These are phyloP conservation scores for Leccinum pachyderme DNA, from an alignment of 1,284 basidiomycete genomes.

Conservation along the genomic window DNA sequence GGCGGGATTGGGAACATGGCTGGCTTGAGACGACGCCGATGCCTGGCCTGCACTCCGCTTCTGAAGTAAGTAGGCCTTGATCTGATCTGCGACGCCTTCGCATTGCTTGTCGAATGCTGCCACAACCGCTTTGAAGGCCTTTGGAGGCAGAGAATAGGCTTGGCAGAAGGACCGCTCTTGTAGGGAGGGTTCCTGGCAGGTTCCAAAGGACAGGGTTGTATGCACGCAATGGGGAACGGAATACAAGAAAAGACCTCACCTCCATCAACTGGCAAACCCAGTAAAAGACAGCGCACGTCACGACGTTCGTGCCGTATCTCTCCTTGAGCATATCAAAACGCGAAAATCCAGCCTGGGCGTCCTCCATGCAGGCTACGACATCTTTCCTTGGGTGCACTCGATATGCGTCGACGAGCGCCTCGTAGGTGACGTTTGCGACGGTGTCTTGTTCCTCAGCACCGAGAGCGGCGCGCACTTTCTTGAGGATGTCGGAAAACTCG, in stretches of 20 bases:
- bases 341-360: conserved; percentile 23
- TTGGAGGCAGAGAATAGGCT: conserved; percentile 15
- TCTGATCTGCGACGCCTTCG: conserved; percentile 26
- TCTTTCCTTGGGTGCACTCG: conserved; percentile 9
- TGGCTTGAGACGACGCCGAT: neutral
- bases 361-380: conserved; percentile 30
- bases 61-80: conserved; percentile 15
- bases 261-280: conserved; percentile 35
- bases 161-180: conserved; percentile 19
- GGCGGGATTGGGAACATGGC: neutral
- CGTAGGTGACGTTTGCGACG: conserved; percentile 18
- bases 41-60: neutral
- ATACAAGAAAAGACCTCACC: conserved; percentile 9
- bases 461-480: conserved; percentile 23
- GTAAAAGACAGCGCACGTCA: conserved; percentile 25
- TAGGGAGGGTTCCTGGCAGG: conserved; percentile 23
- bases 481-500: conserved; percentile 25
- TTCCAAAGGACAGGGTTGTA: too few species aligned
- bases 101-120: conserved; percentile 25
- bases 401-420: conserved; percentile 19
- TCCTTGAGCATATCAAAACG: conserved; percentile 16
- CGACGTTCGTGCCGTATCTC: conserved; percentile 13
- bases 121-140: conserved; percentile 18
- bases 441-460: neutral
- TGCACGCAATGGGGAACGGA: neutral